Evolutionary conservation across 192 early-diverging fungal species (phyloP).

Genomic region (Jimgerdemannia lactiflua): DNA sequence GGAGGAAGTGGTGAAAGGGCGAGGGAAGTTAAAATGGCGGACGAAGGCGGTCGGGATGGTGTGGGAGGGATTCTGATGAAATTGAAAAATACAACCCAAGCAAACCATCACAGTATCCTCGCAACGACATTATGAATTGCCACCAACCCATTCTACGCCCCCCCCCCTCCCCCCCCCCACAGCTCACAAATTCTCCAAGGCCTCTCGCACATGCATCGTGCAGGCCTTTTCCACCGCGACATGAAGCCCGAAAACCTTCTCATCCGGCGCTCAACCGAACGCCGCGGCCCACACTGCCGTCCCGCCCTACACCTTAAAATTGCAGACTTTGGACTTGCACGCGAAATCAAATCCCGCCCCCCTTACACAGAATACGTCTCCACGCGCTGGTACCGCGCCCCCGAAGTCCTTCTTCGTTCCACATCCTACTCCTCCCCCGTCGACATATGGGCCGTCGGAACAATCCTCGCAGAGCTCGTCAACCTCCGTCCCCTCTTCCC

Average conservation of each 20-base stretch:
- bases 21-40: not conserved
- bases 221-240: conserved; percentile 93
- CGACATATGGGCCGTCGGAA: conserved; percentile 96
- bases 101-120: not conserved
- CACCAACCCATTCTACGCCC: not conserved
- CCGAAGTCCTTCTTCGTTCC: conserved; percentile 87
- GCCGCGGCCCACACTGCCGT: not conserved
- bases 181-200: conserved; percentile 88
- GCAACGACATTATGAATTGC: not conserved
- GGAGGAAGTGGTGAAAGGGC: not conserved
- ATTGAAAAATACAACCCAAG: too few relatives aligned
- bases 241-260: conserved; percentile 98
- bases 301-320: conserved; percentile 68
- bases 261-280: conserved; percentile 41
- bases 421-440: conserved; percentile 86
- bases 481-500: conserved; percentile 91
- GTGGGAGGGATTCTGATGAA: too few relatives aligned
- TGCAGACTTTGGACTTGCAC: conserved; percentile 94
- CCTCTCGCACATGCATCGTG: conserved; percentile 88
- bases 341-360: conserved; percentile 82
- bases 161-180: not conserved
- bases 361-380: conserved; percentile 98
- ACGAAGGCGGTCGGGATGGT: too few relatives aligned
- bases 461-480: conserved; percentile 89
- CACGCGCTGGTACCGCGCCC: conserved; percentile 95